Percentiles rank a stretch among this genome's conserved stretches.
Conservation (phyloP, 2,329 filamentous ascomycete species). For the Fusarium burgessii region DNA sequence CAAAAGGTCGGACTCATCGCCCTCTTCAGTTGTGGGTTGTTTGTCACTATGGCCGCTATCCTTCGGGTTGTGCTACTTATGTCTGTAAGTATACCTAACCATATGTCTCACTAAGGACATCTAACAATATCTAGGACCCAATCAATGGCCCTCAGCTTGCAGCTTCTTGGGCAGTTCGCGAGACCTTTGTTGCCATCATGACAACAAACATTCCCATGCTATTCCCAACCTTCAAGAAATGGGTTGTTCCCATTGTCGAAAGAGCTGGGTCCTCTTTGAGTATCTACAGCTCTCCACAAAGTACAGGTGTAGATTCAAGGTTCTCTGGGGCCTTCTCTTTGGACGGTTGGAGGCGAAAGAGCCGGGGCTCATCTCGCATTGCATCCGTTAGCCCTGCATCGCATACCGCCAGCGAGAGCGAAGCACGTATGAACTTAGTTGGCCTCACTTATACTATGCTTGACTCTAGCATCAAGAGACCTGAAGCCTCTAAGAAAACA, state of each 20-base stretch:
- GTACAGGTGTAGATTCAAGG: constrained; percentile 20
- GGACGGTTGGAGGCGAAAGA: constrained; percentile 38
- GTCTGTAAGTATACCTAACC: constrained; percentile 34
- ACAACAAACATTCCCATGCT: constrained; percentile 60
- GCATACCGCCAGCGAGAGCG: constrained; percentile 39
- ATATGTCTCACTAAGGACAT: no score
- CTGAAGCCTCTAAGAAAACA: background rate
- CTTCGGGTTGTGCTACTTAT: constrained; percentile 50
- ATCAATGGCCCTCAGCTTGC: constrained; percentile 56
- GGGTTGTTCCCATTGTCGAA: constrained; percentile 45
- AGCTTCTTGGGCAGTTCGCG: constrained; percentile 57
- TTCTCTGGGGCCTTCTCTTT: constrained; percentile 37
- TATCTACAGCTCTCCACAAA: constrained; percentile 31
- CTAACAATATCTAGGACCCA: constrained; percentile 51
- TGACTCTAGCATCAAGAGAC: constrained; percentile 1
- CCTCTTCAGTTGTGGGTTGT: constrained; percentile 56
- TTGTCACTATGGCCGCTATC: constrained; percentile 56
- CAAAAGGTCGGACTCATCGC: constrained; percentile 56
- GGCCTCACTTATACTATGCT: constrained; percentile 34
- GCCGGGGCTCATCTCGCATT: constrained; percentile 34
- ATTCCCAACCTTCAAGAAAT: constrained; percentile 58
- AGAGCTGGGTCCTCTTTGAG: constrained; percentile 42
- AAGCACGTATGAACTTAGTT: constrained; percentile 39
- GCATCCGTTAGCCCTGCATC: constrained; percentile 17
- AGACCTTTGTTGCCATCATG: constrained; percentile 59